Conservation (phyloP, 1,284 basidiomycete species). For the Xerocomus nothofagi region DNA sequence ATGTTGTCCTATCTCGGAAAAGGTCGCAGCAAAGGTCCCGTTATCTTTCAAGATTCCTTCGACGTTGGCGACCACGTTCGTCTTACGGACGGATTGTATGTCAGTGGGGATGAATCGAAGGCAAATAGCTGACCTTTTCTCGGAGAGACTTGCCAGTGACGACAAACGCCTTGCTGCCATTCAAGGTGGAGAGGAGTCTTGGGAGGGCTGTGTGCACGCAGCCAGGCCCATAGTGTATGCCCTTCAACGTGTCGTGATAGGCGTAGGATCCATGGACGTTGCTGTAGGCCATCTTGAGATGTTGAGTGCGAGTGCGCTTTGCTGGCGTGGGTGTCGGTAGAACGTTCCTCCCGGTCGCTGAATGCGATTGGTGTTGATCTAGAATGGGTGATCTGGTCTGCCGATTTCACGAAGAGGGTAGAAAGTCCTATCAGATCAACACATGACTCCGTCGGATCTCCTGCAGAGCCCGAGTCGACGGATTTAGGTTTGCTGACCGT, state of each 20-base stretch:
- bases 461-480: conserved; percentile 3
- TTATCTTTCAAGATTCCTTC: conserved; percentile 56
- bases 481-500: neutral
- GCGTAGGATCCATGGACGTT: conserved; percentile 54
- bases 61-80: conserved; percentile 60
- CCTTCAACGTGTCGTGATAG: conserved; percentile 64
- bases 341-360: conserved; percentile 6
- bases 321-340: neutral
- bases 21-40: conserved; percentile 63
- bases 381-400: conserved; percentile 10
- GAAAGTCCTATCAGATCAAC: conserved; percentile 15
- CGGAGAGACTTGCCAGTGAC: conserved; percentile 71
- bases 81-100: conserved; percentile 41
- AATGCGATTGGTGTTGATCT: conserved; percentile 1
- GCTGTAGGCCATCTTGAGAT: conserved; percentile 12
- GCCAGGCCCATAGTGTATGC: conserved; percentile 69
- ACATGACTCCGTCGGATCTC: conserved; percentile 17
- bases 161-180: conserved; percentile 61
- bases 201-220: conserved; percentile 60
- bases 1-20: conserved; percentile 77
- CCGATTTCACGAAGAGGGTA: conserved; percentile 4
- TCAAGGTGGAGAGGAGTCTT: conserved; percentile 53
- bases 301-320: neutral
- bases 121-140: conserved; percentile 49
- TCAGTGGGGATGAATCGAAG: conserved; percentile 3